Evolutionary conservation across 352 stramenopile genomes (phyloP).

Genomic region (Globisporangium paddicum): DNA sequence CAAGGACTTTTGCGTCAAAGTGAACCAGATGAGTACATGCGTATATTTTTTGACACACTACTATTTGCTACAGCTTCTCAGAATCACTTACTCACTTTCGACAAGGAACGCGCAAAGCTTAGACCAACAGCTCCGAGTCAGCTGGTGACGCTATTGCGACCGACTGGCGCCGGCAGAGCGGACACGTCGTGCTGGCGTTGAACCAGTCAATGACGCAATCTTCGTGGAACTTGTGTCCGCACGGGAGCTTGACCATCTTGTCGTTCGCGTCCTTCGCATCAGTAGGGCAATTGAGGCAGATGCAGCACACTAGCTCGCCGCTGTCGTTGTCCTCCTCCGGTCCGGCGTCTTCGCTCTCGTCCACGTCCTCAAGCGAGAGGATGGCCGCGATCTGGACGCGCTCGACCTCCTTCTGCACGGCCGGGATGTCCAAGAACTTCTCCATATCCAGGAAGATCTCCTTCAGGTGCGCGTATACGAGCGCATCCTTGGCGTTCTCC

Average conservation of each 20-base stretch:
- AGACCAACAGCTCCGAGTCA: neutral
- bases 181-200: conserved; percentile 61
- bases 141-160: neutral
- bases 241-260: conserved; percentile 54
- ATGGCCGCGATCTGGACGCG: conserved; percentile 40
- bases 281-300: neutral
- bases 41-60: too few species aligned
- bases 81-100: too few species aligned
- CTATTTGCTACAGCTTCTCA: too few species aligned
- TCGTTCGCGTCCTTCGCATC: conserved; percentile 5
- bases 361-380: conserved; percentile 47
- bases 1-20: too few species aligned
- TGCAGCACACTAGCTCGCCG: conserved; percentile 16
- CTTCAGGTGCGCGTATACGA: conserved; percentile 11
- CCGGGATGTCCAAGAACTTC: conserved; percentile 44
- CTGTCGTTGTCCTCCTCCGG: conserved; percentile 8
- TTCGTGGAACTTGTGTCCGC: conserved; percentile 66
- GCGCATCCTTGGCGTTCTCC: conserved; percentile 13
- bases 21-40: too few species aligned
- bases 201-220: conserved; percentile 78
- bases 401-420: conserved; percentile 47
- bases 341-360: neutral
- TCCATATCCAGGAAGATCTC: conserved; percentile 32
- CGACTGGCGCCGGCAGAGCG: conserved; percentile 37
- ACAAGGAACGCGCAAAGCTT: too few species aligned